phyloP scores from a whole-genome alignment of 2,329 filamentous ascomycete genomes.

The Cercospora janseana region DNA sequence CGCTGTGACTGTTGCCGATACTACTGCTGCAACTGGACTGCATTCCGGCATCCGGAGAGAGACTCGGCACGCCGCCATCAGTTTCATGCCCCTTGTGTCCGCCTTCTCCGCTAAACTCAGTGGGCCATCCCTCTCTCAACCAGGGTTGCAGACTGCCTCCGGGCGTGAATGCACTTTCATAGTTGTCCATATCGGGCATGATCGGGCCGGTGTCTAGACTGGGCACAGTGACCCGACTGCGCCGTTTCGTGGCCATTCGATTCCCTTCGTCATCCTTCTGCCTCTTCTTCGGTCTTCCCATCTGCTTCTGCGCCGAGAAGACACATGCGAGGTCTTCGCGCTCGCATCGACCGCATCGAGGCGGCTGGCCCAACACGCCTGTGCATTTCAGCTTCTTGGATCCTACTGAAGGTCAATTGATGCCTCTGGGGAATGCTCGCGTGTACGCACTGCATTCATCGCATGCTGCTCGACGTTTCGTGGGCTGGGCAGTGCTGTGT shows the following conservation, averaged over 20 bases:
- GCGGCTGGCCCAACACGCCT: conserved; percentile 39
- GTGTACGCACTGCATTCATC: conserved; percentile 43
- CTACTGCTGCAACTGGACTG: conserved; percentile 9
- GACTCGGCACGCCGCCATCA: conserved; percentile 19
- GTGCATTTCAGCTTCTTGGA: conserved; percentile 51
- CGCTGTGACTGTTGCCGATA: conserved; percentile 5
- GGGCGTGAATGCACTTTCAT: conserved; percentile 24
- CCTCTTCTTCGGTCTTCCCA: conserved; percentile 53
- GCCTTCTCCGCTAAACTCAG: conserved; percentile 4
- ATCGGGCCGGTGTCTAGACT: background rate
- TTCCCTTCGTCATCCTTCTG: conserved; percentile 13
- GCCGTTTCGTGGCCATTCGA: background rate
- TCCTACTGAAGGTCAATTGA: conserved; percentile 35
- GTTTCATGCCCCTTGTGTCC: conserved; percentile 9
- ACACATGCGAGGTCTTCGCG: conserved; percentile 44
- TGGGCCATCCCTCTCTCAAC: conserved; percentile 21
- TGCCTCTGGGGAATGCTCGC: background rate
- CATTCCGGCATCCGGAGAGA: conserved; percentile 28
- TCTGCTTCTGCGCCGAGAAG: conserved; percentile 50
- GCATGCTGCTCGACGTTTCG: conserved; percentile 41
- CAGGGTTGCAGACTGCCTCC: conserved; percentile 29
- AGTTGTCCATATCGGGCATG: conserved; percentile 13
- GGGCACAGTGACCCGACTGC: background rate
- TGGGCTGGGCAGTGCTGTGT: background rate
- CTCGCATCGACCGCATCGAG: conserved; percentile 44